Base-by-base conservation (phyloP, 2,329 filamentous ascomycete species). In the Monosporascus sp. region DNA sequence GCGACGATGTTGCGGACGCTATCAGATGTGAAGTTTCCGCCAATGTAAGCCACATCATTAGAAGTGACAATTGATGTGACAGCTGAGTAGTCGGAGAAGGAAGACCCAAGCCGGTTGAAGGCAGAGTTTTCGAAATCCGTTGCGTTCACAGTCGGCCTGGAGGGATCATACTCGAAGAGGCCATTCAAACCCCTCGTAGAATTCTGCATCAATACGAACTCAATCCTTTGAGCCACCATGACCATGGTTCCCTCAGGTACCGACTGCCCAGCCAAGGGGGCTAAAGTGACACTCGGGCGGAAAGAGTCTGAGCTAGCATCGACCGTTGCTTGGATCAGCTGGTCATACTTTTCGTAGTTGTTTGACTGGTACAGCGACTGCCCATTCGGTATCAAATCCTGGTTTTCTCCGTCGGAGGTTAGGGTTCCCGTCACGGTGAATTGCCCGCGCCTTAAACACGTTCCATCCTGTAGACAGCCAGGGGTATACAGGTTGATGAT, bases 271-370 rank as follows among this genome's bases (percentile, higher is more conserved):
- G 79, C 68, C 22, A 83, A 74, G 5, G 93, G 88, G 0, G 83
- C 80, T 45, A 99, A 74, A 0, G 88, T 96, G 50, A 99, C 84
- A 5, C 82, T 83, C 15, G 93, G 90, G 42, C 85, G 85, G 76
- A 97, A 97, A 20, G 80, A 81, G 57, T 74, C 75, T 9, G 82
- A 86, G 50, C 81, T 84, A 51, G 85, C 85, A 65, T 97, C 90
- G 51, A 99, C 84, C 59, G 84, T 84, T 47, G 92, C 94, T 59
- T 86, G 88, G 71, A 91, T 96, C 54, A 99, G 85, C 60, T 89
- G 85, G 66, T 99, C 94, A 65, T 96, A 97, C 71, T 99, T 99
- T 75, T 97, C 93, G 68, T 86, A 95, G 67, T 95, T 82, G 72
- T 99, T 99, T 18, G 92, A 96, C 70, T 99, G 94, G 67, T 82